phyloP scores from a whole-genome alignment of 345 rosid species.

The Alliaria petiolata region DNA sequence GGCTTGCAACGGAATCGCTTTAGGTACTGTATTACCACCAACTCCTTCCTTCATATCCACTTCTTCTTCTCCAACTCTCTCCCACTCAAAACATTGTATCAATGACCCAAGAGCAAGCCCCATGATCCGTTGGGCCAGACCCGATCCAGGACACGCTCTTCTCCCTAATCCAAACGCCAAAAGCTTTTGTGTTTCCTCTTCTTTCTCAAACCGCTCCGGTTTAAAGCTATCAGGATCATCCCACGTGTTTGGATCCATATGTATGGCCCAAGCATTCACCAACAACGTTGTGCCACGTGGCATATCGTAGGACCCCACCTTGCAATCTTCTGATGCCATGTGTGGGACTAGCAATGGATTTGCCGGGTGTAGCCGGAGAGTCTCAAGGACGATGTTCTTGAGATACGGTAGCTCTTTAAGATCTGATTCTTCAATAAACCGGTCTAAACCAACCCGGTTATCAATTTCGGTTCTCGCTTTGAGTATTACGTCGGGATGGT shows the following conservation, averaged over 20 bases:
- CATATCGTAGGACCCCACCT: conserved; percentile 36
- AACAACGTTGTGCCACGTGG: conserved; percentile 43
- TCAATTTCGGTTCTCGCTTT: conserved; percentile 40
- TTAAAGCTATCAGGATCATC: conserved; percentile 40
- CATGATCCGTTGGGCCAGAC: conserved; percentile 37
- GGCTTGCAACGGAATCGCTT: conserved; percentile 40
- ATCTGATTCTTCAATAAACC: conserved; percentile 38
- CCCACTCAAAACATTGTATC: conserved; percentile 65
- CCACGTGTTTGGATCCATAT: conserved; percentile 45
- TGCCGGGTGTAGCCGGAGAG: conserved; percentile 41
- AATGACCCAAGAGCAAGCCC: conserved; percentile 35
- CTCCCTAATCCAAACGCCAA: conserved; percentile 59
- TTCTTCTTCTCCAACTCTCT: conserved; percentile 32
- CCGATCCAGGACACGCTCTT: conserved; percentile 50
- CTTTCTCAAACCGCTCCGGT: conserved; percentile 47
- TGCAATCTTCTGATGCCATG: conserved; percentile 40
- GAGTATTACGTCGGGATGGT: conserved; percentile 34
- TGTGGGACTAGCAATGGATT: conserved; percentile 44
- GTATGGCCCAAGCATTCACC: conserved; percentile 59
- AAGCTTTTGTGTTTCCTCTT: conserved; percentile 27
- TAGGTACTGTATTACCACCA: conserved; percentile 45
- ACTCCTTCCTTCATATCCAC: conserved; percentile 47
- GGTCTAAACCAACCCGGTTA: conserved; percentile 29
- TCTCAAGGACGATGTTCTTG: conserved; percentile 42
- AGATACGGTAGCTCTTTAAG: conserved; percentile 40